Base-by-base conservation (phyloP, 2,329 filamentous ascomycete species). In the Verticillium longisporum region DNA sequence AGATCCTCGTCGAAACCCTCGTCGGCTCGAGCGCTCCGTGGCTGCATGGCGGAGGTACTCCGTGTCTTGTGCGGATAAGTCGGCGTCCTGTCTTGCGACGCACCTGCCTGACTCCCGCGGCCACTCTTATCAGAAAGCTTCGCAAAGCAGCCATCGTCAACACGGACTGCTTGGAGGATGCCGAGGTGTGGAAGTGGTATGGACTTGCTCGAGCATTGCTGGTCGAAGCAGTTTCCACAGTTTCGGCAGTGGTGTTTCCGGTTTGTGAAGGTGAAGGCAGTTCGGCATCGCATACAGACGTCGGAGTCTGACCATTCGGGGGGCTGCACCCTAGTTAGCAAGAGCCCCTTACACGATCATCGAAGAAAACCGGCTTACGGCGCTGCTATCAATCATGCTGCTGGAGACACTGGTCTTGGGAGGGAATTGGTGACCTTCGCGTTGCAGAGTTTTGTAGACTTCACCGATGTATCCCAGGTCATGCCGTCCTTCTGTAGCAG, bases 271-370 rank as follows among this genome's bases (percentile, higher is more conserved):
- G 92, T 97, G 70, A 99, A 99, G 18, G 92, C 78, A 13, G 94
- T 97, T 67, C 95, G 88, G 74, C 95, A 99, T 72, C 95, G 89
- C 92, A 99, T 97, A 74, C 95, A 99, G 36, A 99, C 94, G 70
- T 99, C 95, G 11, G 94, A 97, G 76, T 99, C 95, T 58, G 88
- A 88, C 95, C 95, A 99, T 76, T 99, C 95, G 0, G 95, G 95
- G 10, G 95, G 95, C 88, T 96, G 2, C 0, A 14, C 4, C 14
- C 11, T 13, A 18, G 55, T 63, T 37, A 66, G 18, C 26, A 15
- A 36, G 1, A 18, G 45, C 2, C 15, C 33, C 6, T 2, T 32
- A 21, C 4, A 60, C 37, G n/a, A 31, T n/a, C 18, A 34, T 56
- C 32, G 26, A 13, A 61, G 37, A 33, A 54, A 15, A 60, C 36